Conservation (phyloP, 306 rosid species). For the Senna siamea region DNA sequence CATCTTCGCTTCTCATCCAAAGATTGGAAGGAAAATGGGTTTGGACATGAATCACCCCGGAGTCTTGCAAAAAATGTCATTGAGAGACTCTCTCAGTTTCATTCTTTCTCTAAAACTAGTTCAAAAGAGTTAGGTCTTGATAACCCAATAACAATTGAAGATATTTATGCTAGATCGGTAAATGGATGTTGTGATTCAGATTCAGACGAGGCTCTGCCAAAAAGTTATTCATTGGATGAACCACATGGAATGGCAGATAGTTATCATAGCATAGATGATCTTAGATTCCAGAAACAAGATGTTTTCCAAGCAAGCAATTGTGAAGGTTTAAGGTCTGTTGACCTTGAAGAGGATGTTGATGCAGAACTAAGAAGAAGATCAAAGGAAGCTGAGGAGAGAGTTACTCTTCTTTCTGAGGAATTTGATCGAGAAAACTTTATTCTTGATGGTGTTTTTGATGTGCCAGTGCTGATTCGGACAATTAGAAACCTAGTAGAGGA, state of each 20-base stretch:
- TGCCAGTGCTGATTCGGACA: constrained; percentile 63
- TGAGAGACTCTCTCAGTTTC: constrained; percentile 81
- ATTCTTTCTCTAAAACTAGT: constrained; percentile 48
- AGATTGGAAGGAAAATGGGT: constrained; percentile 72
- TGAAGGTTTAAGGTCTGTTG: constrained; percentile 50
- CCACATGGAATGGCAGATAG: constrained; percentile 49
- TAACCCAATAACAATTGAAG: constrained; percentile 75
- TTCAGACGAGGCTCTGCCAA: constrained; percentile 51
- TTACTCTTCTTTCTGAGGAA: constrained; percentile 62
- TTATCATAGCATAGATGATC: constrained; percentile 49
- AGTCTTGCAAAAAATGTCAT: constrained; percentile 85
- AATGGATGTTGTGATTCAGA: constrained; percentile 57
- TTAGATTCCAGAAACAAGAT: constrained; percentile 41
- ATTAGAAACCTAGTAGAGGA: constrained; percentile 68
- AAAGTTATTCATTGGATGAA: constrained; percentile 50
- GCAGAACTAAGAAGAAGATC: constrained; percentile 65
- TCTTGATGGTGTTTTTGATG: constrained; percentile 60
- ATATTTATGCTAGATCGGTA: constrained; percentile 64
- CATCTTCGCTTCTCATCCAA: constrained; percentile 55
- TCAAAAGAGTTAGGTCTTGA: constrained; percentile 56
- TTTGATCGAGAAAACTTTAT: constrained; percentile 73
- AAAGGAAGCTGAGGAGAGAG: constrained; percentile 81
- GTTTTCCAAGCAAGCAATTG: constrained; percentile 21
- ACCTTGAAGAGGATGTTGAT: constrained; percentile 60
- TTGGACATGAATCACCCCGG: constrained; percentile 77